Evolutionary conservation across 805 yeast species (phyloP), one percentile per base, ranked within the genome.

Genomic region (Candida khao-thaluensis): DNA sequence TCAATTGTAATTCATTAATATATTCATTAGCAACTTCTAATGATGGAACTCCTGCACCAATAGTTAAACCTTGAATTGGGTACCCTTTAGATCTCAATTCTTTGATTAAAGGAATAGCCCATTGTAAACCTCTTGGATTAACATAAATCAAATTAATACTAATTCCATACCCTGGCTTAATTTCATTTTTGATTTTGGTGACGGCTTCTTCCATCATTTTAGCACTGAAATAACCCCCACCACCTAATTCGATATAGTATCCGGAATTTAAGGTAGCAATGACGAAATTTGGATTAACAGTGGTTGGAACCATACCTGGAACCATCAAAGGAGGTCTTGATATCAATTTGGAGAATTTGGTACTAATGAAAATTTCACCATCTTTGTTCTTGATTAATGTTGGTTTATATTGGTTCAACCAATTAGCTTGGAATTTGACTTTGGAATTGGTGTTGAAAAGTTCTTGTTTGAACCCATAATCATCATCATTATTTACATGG

Each of bases 1-100:
- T 86, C 59, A 93, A 74, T 20, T 96, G 96, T 49, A 93, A 77
- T 28, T 89, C 85, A 62, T 85, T 84, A 56, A 93, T 93, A 69
- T 93, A 93, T 71, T 91, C 99, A 53, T 93, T 72, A 37, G 98
- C 98, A 53, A 93, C 98, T 61, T 93, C 99, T 50, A 90, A 64
- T 20, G 97, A 90, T 45, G 99, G 99, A 48, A 93, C 99, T 77
- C 99, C 99, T 38, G 99, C 99, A 74, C 99, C 99, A 58, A 93
- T 90, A 37, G 99, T 81, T 64, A 93, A 68, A 40, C 96, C 89
- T 69, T 93, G 96, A 53, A 93, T 82, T 51, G 99, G 99, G 77
- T 83, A 89, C 34, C 98, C 98, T 57, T 77, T 81, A 51, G 79
- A 83, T 71, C 99, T 82, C 64, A 93, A 77, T 48, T 81, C 85